A percentile compares a stretch with the other conserved stretches of the same genome.
Conservation (phyloP, 2,329 filamentous ascomycete genomes). For the Septoria petroselini region DNA sequence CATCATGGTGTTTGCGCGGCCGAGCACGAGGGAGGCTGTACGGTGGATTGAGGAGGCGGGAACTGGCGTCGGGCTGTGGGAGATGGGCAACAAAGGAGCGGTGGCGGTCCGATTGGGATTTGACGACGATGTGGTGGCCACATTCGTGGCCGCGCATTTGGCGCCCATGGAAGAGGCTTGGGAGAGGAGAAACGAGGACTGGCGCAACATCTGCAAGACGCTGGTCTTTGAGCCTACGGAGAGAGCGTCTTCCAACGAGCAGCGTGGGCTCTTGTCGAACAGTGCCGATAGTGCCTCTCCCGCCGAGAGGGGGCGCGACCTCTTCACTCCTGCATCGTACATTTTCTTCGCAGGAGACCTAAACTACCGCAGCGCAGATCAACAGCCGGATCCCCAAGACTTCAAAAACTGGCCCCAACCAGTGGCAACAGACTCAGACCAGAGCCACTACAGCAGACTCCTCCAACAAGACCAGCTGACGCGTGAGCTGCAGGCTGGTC, state of each 20-base stretch:
- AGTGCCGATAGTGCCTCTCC: background rate
- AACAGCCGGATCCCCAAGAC: constrained; percentile 58
- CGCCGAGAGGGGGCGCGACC: constrained; percentile 32
- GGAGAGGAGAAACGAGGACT: constrained; percentile 76
- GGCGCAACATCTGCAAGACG: constrained; percentile 76
- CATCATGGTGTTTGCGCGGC: constrained; percentile 76
- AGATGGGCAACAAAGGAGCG: constrained; percentile 95
- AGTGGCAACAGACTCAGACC: constrained; percentile 49
- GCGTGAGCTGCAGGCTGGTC: constrained; percentile 64
- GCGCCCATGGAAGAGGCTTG: constrained; percentile 82
- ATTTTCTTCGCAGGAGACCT: constrained; percentile 88
- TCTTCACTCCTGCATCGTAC: constrained; percentile 73
- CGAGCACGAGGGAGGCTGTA: constrained; percentile 57
- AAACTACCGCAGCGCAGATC: constrained; percentile 83
- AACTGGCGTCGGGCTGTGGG: constrained; percentile 76
- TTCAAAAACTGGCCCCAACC: constrained; percentile 60
- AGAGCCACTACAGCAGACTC: constrained; percentile 64
- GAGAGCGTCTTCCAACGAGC: constrained; percentile 22
- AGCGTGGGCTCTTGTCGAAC: constrained; percentile 19
- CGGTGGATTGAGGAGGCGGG: constrained; percentile 70
- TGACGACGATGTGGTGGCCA: constrained; percentile 57
- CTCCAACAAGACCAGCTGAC: constrained; percentile 75
- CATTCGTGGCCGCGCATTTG: constrained; percentile 83
- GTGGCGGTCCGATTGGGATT: constrained; percentile 73
- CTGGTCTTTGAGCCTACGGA: constrained; percentile 61